These are phyloP conservation scores for Pinguiococcus pyrenoidosus DNA, from an alignment of 108 stramenopile species.

Conservation along the genomic window DNA sequence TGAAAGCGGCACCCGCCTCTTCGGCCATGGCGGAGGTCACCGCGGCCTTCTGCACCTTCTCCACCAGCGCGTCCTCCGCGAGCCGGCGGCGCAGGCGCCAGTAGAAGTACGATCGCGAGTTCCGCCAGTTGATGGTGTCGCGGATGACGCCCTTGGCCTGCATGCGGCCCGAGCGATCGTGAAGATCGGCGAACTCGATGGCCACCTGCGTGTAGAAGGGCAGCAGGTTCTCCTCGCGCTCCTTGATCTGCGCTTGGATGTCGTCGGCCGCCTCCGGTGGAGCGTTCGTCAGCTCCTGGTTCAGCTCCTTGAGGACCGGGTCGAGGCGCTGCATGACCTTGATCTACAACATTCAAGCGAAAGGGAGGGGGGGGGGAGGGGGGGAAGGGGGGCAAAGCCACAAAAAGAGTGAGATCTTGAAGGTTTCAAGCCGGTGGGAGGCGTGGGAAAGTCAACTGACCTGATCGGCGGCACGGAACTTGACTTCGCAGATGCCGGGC, in stretches of 20 bases:
- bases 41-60: constrained; percentile 38
- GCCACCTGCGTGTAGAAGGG: constrained; percentile 88
- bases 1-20: too few relatives aligned
- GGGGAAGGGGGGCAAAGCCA: too few relatives aligned
- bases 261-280: constrained; percentile 48
- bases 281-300: constrained; percentile 58
- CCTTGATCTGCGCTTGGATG: constrained; percentile 67
- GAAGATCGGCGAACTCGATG: constrained; percentile 90
- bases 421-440: too few relatives aligned
- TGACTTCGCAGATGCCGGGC: constrained; percentile 40
- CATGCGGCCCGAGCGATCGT: constrained; percentile 95
- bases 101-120: constrained; percentile 85
- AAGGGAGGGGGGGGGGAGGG: not conserved
- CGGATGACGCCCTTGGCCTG: constrained; percentile 94
- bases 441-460: too few relatives aligned
- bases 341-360: constrained; percentile 29
- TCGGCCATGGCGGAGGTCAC: too few relatives aligned
- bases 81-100: constrained; percentile 82
- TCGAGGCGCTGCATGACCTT: constrained; percentile 77
- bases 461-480: constrained; percentile 33
- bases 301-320: constrained; percentile 63
- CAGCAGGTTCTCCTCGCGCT: constrained; percentile 70
- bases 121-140: constrained; percentile 72
- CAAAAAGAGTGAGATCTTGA: too few relatives aligned
- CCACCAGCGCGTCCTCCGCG: constrained; percentile 62